Evolutionary conservation across 768 basidiomycete genomes (phyloP).

Genomic region (Collybiopsis luxurians): DNA sequence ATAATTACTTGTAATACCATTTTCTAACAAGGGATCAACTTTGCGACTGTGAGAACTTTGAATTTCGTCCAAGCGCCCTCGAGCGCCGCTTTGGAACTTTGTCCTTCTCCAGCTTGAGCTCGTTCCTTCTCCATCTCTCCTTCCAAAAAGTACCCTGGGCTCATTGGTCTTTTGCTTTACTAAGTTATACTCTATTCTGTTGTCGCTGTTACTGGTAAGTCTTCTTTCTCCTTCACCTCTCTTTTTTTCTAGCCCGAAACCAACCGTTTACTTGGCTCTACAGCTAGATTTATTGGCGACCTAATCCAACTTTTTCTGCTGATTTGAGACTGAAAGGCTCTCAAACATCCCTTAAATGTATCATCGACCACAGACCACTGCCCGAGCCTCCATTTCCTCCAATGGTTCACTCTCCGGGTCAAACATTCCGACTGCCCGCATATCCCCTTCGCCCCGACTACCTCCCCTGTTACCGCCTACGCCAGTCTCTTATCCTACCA

Average conservation of each 20-base stretch:
- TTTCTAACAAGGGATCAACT: no score
- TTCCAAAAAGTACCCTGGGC: not conserved
- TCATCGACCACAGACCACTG: conserved; percentile 55
- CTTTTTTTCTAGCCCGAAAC: no score
- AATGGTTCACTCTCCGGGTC: conserved; percentile 28
- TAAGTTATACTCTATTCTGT: not conserved
- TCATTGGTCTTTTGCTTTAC: no score
- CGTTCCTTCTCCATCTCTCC: not conserved
- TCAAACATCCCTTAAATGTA: conserved; percentile 38
- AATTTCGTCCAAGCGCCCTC: no score
- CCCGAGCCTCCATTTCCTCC: conserved; percentile 48
- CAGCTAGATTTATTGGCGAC: conserved; percentile 5
- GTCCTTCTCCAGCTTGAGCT: not conserved
- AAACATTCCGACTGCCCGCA: conserved; percentile 28
- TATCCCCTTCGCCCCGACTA: conserved; percentile 34
- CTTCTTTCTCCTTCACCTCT: not conserved
- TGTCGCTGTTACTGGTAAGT: not conserved
- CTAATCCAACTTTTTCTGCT: not conserved
- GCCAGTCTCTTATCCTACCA: conserved; percentile 31
- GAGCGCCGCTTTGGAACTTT: no score
- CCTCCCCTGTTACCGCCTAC: conserved; percentile 53
- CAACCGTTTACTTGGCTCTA: not conserved
- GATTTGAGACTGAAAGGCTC: not conserved
- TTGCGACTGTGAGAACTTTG: no score
- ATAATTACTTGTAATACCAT: no score